Evolutionary conservation across 2,329 filamentous ascomycete genomes (phyloP).

Genomic region (Fusarium musae): DNA sequence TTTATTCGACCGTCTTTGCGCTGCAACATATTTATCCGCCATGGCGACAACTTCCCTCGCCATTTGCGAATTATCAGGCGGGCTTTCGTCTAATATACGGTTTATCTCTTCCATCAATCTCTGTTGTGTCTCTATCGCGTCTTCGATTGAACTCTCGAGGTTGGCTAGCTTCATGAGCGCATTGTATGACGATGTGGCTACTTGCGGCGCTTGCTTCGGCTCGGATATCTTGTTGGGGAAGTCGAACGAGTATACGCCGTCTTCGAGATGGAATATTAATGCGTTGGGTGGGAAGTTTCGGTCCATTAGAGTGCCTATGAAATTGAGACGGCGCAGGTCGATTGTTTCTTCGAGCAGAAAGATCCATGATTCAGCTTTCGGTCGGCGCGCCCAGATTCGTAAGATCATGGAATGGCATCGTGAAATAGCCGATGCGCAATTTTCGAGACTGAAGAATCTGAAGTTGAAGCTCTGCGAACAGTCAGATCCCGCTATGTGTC

Average conservation of each 20-base stretch:
- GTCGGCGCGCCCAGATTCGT: conserved; percentile 77
- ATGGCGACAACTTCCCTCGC: conserved; percentile 62
- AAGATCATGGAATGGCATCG: conserved; percentile 73
- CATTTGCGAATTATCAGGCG: conserved; percentile 56
- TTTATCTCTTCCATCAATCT: conserved; percentile 83
- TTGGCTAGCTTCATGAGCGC: conserved; percentile 89
- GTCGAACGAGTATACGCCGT: conserved; percentile 87
- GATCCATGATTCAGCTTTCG: conserved; percentile 60
- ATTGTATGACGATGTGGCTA: conserved; percentile 83
- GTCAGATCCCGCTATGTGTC: neutral
- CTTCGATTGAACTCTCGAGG: conserved; percentile 89
- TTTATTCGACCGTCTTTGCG: conserved; percentile 74
- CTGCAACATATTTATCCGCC: conserved; percentile 65
- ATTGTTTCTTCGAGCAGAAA: conserved; percentile 79
- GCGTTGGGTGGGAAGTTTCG: conserved; percentile 84
- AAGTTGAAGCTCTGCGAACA: conserved; percentile 81
- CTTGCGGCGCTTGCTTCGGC: conserved; percentile 62
- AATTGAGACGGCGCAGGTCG: conserved; percentile 79
- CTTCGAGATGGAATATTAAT: conserved; percentile 84
- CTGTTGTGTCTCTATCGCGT: conserved; percentile 82
- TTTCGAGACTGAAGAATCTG: conserved; percentile 80
- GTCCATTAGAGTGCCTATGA: conserved; percentile 76
- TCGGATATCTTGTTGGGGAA: conserved; percentile 64
- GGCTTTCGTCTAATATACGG: conserved; percentile 57
- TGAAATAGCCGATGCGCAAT: conserved; percentile 70